Percentiles rank a stretch among this genome's conserved stretches.
These are phyloP conservation scores for Talaromyces sp. DNA, from an alignment of 2,329 filamentous ascomycete species.

Conservation along the genomic window DNA sequence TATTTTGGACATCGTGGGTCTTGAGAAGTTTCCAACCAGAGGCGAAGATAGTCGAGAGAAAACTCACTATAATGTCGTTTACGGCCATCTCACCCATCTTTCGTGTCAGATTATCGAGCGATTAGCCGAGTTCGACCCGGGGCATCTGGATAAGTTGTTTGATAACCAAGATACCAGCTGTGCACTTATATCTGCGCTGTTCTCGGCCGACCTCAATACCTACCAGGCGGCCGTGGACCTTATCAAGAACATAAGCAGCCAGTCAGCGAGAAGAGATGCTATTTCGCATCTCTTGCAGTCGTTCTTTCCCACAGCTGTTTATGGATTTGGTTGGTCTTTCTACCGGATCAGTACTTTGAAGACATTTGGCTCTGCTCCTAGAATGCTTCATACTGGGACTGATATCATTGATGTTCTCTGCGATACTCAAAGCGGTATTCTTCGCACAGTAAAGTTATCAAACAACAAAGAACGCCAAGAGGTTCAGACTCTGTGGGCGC, in stretches of 20 bases:
- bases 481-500: conserved; percentile 74
- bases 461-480: conserved; percentile 59
- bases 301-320: conserved; percentile 53
- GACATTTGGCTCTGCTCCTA: conserved; percentile 55
- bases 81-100: conserved; percentile 56
- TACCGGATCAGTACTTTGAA: conserved; percentile 52
- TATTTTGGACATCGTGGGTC: conserved; percentile 63
- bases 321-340: conserved; percentile 53
- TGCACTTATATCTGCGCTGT: conserved; percentile 70
- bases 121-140: conserved; percentile 67
- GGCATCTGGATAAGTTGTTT: conserved; percentile 66
- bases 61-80: conserved; percentile 71
- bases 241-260: conserved; percentile 73
- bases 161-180: conserved; percentile 63
- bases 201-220: conserved; percentile 73
- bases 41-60: conserved; percentile 47
- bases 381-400: conserved; percentile 56
- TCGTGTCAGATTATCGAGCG: conserved; percentile 72
- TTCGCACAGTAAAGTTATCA: conserved; percentile 53
- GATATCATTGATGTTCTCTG: conserved; percentile 61
- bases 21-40: conserved; percentile 65
- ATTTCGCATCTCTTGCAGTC: conserved; percentile 56
- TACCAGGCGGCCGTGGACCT: conserved; percentile 76
- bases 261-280: conserved; percentile 58
- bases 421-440: conserved; percentile 56